phyloP scores from a whole-genome alignment of 257 asterid species.

The Fraxinus cuspidata region DNA sequence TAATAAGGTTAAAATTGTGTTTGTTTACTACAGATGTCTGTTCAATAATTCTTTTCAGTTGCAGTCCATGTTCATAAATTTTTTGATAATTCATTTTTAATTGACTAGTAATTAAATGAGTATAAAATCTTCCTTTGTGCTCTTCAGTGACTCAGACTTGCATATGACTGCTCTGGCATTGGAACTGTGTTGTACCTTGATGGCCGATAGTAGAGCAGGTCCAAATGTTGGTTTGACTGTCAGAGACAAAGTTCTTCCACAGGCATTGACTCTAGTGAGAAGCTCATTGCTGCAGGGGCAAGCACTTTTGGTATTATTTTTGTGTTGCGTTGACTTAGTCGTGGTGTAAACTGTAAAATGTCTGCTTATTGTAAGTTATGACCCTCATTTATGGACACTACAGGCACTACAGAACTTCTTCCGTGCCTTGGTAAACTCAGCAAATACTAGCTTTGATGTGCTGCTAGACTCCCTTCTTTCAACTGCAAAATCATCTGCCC shows the following conservation, averaged over 20 bases:
- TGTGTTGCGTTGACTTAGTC: constrained; percentile 17
- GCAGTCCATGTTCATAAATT: not conserved
- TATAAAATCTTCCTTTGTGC: constrained; percentile 19
- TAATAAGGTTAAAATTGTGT: constrained; percentile 70
- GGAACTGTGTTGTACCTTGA: constrained; percentile 88
- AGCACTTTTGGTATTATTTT: constrained; percentile 81
- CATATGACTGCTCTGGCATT: constrained; percentile 97
- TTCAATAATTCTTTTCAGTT: constrained; percentile 11
- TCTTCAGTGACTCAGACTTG: constrained; percentile 86
- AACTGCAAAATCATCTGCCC: constrained; percentile 83
- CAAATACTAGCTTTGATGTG: constrained; percentile 92
- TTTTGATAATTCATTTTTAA: constrained; percentile 12
- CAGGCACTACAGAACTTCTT: constrained; percentile 94
- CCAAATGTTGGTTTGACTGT: constrained; percentile 88
- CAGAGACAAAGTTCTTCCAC: constrained; percentile 94
- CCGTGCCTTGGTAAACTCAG: constrained; percentile 81
- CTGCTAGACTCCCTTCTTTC: constrained; percentile 93
- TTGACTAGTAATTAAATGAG: not conserved
- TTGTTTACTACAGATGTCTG: constrained; percentile 5
- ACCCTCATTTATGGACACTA: constrained; percentile 35
- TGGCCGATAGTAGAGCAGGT: constrained; percentile 95
- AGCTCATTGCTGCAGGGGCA: constrained; percentile 98
- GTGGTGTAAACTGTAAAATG: constrained; percentile 21
- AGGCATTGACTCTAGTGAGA: constrained; percentile 77
- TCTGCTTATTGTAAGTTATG: constrained; percentile 18